Evolutionary conservation across 2,329 filamentous ascomycete genomes (phyloP).

Genomic region (Aspergillus melleus): DNA sequence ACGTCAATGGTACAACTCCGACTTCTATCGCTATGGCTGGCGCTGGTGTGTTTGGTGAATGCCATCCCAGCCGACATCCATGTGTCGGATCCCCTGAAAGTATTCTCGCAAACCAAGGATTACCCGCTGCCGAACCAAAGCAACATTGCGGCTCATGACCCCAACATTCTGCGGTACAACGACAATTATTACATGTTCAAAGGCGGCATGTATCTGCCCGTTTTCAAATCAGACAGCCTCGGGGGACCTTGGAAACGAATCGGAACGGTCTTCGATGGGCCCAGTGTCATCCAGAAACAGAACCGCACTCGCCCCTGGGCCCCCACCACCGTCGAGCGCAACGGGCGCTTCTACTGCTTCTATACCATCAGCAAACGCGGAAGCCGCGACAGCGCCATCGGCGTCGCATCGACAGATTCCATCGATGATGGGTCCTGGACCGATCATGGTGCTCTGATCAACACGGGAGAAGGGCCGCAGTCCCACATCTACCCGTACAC

Average conservation of each 20-base stretch:
- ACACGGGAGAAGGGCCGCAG: conserved; percentile 27
- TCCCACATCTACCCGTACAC: conserved; percentile 33
- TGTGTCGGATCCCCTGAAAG: conserved; percentile 4
- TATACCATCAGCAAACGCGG: conserved; percentile 34
- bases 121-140: conserved; percentile 31
- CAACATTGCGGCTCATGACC: conserved; percentile 33
- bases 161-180: conserved; percentile 33
- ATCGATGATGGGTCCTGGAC: conserved; percentile 29
- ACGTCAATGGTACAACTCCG: neutral
- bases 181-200: conserved; percentile 36
- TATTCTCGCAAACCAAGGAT: conserved; percentile 27
- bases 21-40: conserved; percentile 1
- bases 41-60: conserved; percentile 15
- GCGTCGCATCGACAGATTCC: conserved; percentile 32
- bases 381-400: conserved; percentile 36
- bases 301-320: conserved; percentile 38
- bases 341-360: conserved; percentile 38
- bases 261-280: conserved; percentile 31
- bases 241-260: conserved; percentile 34
- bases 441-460: conserved; percentile 37
- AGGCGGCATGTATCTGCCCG: conserved; percentile 29
- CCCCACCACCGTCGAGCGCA: conserved; percentile 31
- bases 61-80: conserved; percentile 5
- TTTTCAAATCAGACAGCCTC: conserved; percentile 27
- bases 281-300: conserved; percentile 31